Evolutionary conservation across 2,329 filamentous ascomycete genomes (phyloP), one percentile per base, ranked within the genome.

Genomic region (Venturia oleaginea): DNA sequence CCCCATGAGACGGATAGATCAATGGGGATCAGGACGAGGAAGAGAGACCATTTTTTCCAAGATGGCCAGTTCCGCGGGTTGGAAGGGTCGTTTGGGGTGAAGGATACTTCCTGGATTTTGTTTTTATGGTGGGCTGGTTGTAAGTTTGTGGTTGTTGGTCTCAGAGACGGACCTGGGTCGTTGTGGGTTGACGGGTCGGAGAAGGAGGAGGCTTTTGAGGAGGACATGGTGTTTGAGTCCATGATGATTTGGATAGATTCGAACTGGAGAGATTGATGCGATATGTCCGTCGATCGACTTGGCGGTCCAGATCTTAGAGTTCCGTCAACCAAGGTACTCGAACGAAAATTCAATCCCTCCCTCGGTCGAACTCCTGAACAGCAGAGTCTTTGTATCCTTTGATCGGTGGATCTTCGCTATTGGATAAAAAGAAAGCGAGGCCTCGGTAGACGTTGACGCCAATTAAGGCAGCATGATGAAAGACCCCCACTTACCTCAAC

Each of bases 21-120:
- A 3, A 54, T 2, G 19, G 42, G 62, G 17, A 37, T 38, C 63
- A 82, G 78, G 46, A 76, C 74, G 62, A 87, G 78, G 17, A 83
- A 77, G 68, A 83, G 43, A 2, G 19, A 72, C 62, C 78, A 73
- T 68, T 85, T 87, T 70, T 82, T 84, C 68, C 76, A 80, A 38
- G 86, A 70, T 0, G 84, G 75, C 88, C 89, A 92, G 71, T 88
- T 87, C 64, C 82, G 80, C 0, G 90, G 88, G 69, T 91, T 87
- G 15, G 81, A 80, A 2, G 78, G 78, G 69, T 89, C 87, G 65
- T 82, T 76, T 1, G 83, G 83, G 17, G 84, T 82, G 72, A 90
- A 92, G 70, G 88, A 85, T 63, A 93, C 82, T 75, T 94, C 90
- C 70, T 85, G 92, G 32, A 85, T 83, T 4, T 84, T 80, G 63